Base-by-base conservation (phyloP, 768 basidiomycete species). In the Amyloporia xantha region DNA sequence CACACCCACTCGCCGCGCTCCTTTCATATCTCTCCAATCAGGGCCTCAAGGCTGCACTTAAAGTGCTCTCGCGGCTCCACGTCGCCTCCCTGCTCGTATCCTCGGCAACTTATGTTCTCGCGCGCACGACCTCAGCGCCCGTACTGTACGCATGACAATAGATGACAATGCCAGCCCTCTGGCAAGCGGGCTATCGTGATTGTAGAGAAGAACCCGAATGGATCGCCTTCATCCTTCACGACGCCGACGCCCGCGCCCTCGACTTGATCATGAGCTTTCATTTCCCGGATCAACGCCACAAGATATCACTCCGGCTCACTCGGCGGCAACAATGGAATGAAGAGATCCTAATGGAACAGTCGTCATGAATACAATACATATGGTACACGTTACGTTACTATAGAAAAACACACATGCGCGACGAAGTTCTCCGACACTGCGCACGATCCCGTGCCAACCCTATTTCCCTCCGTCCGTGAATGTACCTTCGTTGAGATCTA, bases 401-500 rank as follows among this genome's bases (percentile, higher is more conserved):
- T n/a, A n/a, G n/a, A n/a, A n/a, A n/a, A 44, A 44, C 25, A 46
- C 20, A 38, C 19, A 24, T 46, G 17, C 24, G 20, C 12, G 7
- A 26, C 21, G 24, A 25, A 26, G 23, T 4, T n/a, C 9, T 5
- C 12, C 12, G n/a, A 33, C 30, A 33, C 9, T 15, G 30, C 30
- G 30, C 30, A 33, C 9, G 30, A 15, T 33, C 30, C 9, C 30
- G 30, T 33, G 30, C 30, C 42, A 26, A 4, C 24, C 24, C 23
- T 24, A 43, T 19, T 43, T 48, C 20, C 38, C 35, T 12, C 44
- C 37, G 15, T 49, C 27, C 2, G 49, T 37, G 47, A 63, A 60
- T 23, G 59, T 58, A 24, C 59, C 60, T 40, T 59, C 57, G 28
- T 41, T 54, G n/a, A 63, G 50, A 50, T 61, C 60, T 21, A 63